Evolutionary conservation across 1,284 basidiomycete species (phyloP).

Genomic region (Papiliotrema fonsecae): DNA sequence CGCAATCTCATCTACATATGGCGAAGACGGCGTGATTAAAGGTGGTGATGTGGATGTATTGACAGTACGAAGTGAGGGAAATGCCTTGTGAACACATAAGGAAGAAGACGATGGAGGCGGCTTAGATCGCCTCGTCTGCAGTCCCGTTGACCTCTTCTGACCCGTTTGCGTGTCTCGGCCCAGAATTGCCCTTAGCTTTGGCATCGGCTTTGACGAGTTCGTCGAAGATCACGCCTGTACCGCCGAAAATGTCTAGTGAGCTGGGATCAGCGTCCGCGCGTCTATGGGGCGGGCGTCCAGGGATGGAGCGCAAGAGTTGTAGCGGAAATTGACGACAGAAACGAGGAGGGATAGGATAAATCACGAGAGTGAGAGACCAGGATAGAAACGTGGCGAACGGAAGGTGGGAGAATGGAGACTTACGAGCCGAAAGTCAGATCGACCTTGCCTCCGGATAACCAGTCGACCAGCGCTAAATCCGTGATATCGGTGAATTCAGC

Average conservation of each 20-base stretch:
- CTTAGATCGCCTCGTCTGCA: no score
- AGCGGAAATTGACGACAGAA: not conserved
- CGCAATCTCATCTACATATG: no score
- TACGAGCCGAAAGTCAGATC: constrained; percentile 95
- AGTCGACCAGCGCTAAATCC: constrained; percentile 79
- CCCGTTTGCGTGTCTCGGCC: no score
- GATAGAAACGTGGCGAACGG: not conserved
- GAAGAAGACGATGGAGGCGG: no score
- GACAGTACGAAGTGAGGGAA: no score
- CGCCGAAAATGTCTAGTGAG: constrained; percentile 7
- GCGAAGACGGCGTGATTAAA: no score
- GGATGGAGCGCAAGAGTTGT: not conserved
- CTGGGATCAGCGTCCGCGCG: not conserved
- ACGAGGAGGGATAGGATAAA: not conserved
- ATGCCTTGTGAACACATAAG: no score
- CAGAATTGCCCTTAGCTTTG: constrained; percentile 1
- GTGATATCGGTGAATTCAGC: constrained; percentile 59
- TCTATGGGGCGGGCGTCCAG: no score
- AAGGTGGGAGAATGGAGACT: constrained; percentile 17
- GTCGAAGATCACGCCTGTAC: constrained; percentile 1
- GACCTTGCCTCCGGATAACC: constrained; percentile 75
- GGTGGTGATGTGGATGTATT: no score
- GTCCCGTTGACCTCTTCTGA: no score
- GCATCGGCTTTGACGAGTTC: constrained; percentile 5
- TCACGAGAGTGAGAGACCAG: not conserved